phyloP scores from a whole-genome alignment of 345 rosid species.

The Sisymbrium altissimum region DNA sequence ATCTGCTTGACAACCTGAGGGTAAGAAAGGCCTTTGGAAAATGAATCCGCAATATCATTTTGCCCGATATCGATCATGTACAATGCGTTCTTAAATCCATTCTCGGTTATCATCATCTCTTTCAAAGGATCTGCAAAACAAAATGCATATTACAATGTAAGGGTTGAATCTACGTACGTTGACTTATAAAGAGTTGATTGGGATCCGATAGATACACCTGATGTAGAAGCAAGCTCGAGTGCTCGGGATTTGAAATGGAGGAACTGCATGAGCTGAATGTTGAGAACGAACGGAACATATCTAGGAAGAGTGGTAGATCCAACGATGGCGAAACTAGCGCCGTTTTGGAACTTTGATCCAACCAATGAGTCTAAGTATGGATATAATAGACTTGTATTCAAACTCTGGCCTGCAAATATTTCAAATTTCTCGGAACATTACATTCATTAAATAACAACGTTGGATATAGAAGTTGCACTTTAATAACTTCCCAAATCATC shows the following conservation, averaged over 20 bases:
- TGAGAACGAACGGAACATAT: conserved; percentile 64
- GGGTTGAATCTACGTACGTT: background rate
- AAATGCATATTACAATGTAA: background rate
- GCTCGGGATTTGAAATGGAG: conserved; percentile 67
- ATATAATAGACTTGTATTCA: conserved; percentile 58
- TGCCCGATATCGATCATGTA: conserved; percentile 88
- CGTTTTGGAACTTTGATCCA: conserved; percentile 57
- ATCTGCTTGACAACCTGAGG: conserved; percentile 44
- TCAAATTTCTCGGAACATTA: background rate
- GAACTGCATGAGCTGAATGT: conserved; percentile 86
- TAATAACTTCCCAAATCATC: background rate
- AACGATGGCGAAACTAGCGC: conserved; percentile 71
- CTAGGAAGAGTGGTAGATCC: conserved; percentile 84
- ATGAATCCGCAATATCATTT: conserved; percentile 73
- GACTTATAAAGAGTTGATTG: background rate
- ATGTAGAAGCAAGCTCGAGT: conserved; percentile 54
- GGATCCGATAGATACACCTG: background rate
- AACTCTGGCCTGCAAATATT: conserved; percentile 65
- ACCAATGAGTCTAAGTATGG: conserved; percentile 76
- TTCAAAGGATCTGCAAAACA: conserved; percentile 40
- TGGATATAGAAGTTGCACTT: background rate
- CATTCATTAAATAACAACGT: background rate
- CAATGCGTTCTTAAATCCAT: conserved; percentile 62
- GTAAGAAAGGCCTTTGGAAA: conserved; percentile 56
- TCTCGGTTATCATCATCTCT: conserved; percentile 36